Evolutionary conservation across 1,284 basidiomycete species (phyloP), one percentile per base, ranked within the genome.

Genomic region (Cerrena zonata): DNA sequence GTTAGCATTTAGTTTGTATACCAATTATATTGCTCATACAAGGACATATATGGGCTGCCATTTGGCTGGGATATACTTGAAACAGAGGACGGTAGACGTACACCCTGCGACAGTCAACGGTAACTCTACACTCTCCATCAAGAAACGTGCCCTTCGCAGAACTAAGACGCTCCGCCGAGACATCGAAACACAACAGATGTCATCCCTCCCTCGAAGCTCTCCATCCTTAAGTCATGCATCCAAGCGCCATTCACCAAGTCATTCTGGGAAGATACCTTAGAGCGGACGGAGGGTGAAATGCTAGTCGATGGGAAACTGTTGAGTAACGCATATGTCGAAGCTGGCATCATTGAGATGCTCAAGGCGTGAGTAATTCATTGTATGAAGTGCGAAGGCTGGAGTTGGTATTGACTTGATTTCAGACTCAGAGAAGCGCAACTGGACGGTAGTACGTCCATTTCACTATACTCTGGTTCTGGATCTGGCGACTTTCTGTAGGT

Each of bases 61-160:
- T 86, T 86, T 53, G 82, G 82, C 0, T 86, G 82, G 82, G 83
- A 86, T 61, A 72, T 79, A 57, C 80, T 82, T 0, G 82, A 86
- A 62, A 80, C 80, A 0, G 62, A 67, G 45, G 82, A 84, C 56
- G 80, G 80, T 15, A 44, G 38, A 47, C 25, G 50, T 40, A 56
- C 19, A 24, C 30, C 15, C 24, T 13, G 2, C 47, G 7, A 5
- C 45, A 78, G 82, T 86, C 21, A 85, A 75, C 54, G 73, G 79
- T 5, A 67, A 69, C 10, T 80, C 81, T 1, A 79, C 84, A 52
- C 64, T 72, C 43, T 67, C 73, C 1, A 66, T 78, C 40, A 85
- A 85, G 62, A 74, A 69, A 56, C 75, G 75, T 10, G 82, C 82
- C 1, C 68, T 86, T 2, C 72, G 74, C 2, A 76, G 81, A 19